Percentiles rank a stretch among this genome's conserved stretches.
These are phyloP conservation scores for Epichloe uncinata DNA, from an alignment of 2,329 filamentous ascomycete species.

Conservation along the genomic window DNA sequence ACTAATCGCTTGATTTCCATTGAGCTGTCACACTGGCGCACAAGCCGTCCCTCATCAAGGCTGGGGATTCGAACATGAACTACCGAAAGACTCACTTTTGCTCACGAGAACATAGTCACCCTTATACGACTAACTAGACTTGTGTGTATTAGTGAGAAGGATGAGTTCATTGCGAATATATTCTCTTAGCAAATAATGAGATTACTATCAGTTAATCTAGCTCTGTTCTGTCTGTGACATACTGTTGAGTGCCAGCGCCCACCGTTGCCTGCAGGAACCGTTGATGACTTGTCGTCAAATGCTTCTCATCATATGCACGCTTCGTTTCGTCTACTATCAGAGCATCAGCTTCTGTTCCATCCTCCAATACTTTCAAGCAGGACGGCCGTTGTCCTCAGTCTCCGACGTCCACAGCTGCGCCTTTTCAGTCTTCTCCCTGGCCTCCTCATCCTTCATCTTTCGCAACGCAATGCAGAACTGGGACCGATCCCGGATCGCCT, in stretches of 20 bases:
- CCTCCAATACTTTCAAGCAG: background rate
- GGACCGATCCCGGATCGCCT: constrained; percentile 40
- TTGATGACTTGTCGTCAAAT: background rate
- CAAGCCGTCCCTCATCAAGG: background rate
- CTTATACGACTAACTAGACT: background rate
- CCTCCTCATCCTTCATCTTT: constrained; percentile 35
- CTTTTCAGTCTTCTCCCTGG: constrained; percentile 20
- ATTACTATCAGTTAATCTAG: background rate
- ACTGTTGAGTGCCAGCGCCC: background rate
- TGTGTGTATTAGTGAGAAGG: background rate
- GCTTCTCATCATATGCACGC: background rate
- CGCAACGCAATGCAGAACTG: constrained; percentile 49
- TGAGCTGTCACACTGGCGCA: no score
- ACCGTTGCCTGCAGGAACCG: background rate
- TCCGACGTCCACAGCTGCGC: no score
- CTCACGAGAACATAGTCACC: background rate
- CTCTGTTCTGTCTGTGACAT: background rate
- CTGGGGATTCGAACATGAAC: background rate
- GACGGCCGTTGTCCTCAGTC: background rate
- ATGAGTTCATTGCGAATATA: background rate
- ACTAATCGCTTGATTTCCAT: background rate
- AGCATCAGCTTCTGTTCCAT: background rate
- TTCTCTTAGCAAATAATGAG: background rate
- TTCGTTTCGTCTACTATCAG: background rate
- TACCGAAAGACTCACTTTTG: background rate